These are phyloP conservation scores for Coemansia sp. DNA, from an alignment of 192 early-diverging fungal species.

Conservation along the genomic window DNA sequence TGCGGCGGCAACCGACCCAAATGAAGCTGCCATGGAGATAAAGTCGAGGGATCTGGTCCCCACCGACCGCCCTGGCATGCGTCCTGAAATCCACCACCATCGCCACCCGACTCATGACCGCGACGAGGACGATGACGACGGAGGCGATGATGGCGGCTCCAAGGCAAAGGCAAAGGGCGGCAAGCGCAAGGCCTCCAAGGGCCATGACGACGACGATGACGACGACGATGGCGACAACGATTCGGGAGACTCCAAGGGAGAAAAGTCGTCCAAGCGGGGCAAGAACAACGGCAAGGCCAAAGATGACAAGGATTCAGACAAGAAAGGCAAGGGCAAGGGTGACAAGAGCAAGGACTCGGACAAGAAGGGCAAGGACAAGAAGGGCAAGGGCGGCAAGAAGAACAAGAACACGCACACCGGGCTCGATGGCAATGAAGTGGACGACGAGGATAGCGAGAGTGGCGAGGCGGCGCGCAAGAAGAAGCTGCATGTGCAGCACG, in stretches of 20 bases:
- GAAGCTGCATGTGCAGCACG: slow-evolving; percentile 29
- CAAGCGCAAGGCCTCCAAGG: slow-evolving; percentile 4
- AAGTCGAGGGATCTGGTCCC: slow-evolving; percentile 36
- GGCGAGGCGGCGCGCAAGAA: slow-evolving; percentile 16
- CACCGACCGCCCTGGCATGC: slow-evolving; percentile 21
- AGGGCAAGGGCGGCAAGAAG: slow-evolving; percentile 12
- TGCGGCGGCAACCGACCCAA: slow-evolving; percentile 42
- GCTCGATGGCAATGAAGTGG: slow-evolving; percentile 36
- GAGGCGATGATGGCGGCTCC: background rate
- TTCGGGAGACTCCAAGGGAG: too few relatives aligned
- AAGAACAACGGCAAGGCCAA: slow-evolving; percentile 1
- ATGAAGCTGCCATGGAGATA: slow-evolving; percentile 43
- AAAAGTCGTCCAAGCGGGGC: background rate
- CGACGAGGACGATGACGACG: slow-evolving; percentile 4
- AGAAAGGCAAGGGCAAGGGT: background rate
- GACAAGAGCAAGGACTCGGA: slow-evolving; percentile 11
- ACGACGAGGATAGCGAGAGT: slow-evolving; percentile 25
- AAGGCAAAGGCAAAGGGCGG: slow-evolving; percentile 1
- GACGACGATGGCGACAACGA: background rate
- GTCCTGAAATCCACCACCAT: slow-evolving; percentile 14
- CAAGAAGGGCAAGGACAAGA: slow-evolving; percentile 6
- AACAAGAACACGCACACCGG: slow-evolving; percentile 41
- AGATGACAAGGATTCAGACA: background rate
- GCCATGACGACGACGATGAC: slow-evolving; percentile 3
- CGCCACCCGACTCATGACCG: slow-evolving; percentile 4